Conservation (phyloP, 2,329 filamentous ascomycete genomes). For the Pestalotiopsis fici region DNA sequence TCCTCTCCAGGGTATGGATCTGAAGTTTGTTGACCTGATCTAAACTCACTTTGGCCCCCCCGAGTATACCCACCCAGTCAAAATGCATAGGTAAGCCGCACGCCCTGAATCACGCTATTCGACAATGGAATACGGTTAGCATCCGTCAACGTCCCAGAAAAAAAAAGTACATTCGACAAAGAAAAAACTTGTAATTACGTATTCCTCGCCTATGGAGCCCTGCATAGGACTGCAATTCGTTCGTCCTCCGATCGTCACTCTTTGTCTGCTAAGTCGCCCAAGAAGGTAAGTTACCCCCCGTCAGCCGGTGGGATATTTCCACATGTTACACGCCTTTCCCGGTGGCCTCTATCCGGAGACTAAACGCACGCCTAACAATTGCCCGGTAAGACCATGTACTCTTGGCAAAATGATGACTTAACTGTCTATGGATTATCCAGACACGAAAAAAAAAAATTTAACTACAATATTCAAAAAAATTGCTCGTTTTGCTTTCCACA, state of each 20-base stretch:
- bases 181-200: not conserved
- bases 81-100: not conserved
- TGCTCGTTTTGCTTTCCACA: constrained; percentile 20
- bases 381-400: not conserved
- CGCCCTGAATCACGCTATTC: not conserved
- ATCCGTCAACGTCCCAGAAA: not conserved
- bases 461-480: constrained; percentile 1
- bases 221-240: not conserved
- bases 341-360: not conserved
- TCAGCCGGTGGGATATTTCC: not conserved
- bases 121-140: not conserved
- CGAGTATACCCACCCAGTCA: not conserved
- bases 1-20: not conserved
- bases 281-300: not conserved
- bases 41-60: not conserved
- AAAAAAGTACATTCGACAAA: not conserved
- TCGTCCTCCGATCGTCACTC: not conserved
- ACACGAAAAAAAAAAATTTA: not conserved
- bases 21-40: constrained; percentile 3
- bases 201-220: not conserved
- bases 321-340: not conserved
- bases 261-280: not conserved
- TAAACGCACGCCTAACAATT: not conserved
- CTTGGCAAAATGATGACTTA: not conserved
- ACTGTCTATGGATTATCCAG: not conserved